A percentile compares a stretch with the other conserved stretches of the same genome.
Evolutionary conservation across 441 rosid genomes (phyloP).

Genomic region (Breynia disticha): DNA sequence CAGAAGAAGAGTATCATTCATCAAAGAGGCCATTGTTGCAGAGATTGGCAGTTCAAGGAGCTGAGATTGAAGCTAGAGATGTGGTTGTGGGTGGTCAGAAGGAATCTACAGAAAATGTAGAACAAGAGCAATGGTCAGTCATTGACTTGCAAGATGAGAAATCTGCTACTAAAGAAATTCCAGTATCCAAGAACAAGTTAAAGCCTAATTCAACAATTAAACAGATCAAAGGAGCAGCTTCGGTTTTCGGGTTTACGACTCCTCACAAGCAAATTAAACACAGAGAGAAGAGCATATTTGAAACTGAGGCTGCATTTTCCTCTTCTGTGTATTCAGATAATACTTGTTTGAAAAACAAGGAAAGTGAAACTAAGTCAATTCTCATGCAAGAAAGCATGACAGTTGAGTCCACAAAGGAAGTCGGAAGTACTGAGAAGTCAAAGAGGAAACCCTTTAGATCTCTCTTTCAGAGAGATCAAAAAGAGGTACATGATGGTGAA

Average conservation of each 20-base stretch:
- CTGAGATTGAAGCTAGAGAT: conserved; percentile 52
- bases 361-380: conserved; percentile 37
- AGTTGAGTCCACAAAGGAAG: conserved; percentile 23
- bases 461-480: conserved; percentile 33
- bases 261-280: conserved; percentile 29
- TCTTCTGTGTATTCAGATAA: conserved; percentile 10
- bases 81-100: conserved; percentile 28
- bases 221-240: conserved; percentile 60
- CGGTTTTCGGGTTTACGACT: conserved; percentile 38
- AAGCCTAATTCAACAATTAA: conserved; percentile 35
- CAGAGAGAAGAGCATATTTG: conserved; percentile 42
- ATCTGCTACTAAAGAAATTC: conserved; percentile 20
- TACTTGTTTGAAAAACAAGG: conserved; percentile 21
- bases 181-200: conserved; percentile 25
- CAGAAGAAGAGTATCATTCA: conserved; percentile 57
- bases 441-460: conserved; percentile 44
- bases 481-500: conserved; percentile 18
- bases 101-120: conserved; percentile 25
- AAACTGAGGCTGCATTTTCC: conserved; percentile 20
- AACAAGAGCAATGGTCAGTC: conserved; percentile 54
- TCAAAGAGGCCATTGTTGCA: conserved; percentile 67
- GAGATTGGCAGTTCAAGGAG: conserved; percentile 60
- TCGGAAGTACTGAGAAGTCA: conserved; percentile 24
- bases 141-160: conserved; percentile 61
- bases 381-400: conserved; percentile 41